Evolutionary conservation across 345 rosid genomes (phyloP).

Genomic region (Cardiospermum halicacabum): DNA sequence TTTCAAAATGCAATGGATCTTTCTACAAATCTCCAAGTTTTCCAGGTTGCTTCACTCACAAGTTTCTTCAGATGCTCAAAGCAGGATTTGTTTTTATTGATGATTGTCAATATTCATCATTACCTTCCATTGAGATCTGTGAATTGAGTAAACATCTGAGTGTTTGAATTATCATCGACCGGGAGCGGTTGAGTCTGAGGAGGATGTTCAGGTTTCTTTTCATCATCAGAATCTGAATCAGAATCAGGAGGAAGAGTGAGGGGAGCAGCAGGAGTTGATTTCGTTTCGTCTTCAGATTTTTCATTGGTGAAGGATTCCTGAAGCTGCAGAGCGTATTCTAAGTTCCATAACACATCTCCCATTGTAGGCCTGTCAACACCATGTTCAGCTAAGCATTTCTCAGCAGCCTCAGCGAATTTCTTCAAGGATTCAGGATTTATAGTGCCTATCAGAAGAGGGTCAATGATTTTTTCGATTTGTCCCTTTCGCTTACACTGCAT

Average conservation of each 20-base stretch:
- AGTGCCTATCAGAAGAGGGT: constrained; percentile 32
- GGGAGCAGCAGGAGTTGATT: constrained; percentile 12
- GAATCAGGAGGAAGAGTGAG: constrained; percentile 20
- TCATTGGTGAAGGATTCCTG: constrained; percentile 60
- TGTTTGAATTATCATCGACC: constrained; percentile 56
- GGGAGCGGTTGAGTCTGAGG: constrained; percentile 36
- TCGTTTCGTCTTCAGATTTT: constrained; percentile 45
- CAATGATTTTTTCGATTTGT: constrained; percentile 41
- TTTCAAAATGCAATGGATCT: neutral
- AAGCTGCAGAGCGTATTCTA: constrained; percentile 75
- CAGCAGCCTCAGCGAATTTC: constrained; percentile 52
- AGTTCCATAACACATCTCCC: constrained; percentile 60
- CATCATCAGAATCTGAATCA: constrained; percentile 22
- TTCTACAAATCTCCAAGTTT: neutral
- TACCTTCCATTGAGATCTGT: constrained; percentile 60
- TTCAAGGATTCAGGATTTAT: constrained; percentile 45
- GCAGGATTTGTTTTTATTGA: neutral
- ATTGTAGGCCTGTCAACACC: constrained; percentile 61
- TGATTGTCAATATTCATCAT: too few species aligned
- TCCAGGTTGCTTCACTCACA: neutral
- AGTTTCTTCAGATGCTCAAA: neutral
- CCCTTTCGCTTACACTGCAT: constrained; percentile 60
- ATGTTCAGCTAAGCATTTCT: constrained; percentile 49
- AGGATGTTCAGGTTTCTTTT: constrained; percentile 34
- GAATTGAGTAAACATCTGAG: constrained; percentile 63